A percentile compares a stretch with the other conserved stretches of the same genome.
Conservation (phyloP, 371 early-diverging fungal species). For the Dichotomocladium elegans region DNA sequence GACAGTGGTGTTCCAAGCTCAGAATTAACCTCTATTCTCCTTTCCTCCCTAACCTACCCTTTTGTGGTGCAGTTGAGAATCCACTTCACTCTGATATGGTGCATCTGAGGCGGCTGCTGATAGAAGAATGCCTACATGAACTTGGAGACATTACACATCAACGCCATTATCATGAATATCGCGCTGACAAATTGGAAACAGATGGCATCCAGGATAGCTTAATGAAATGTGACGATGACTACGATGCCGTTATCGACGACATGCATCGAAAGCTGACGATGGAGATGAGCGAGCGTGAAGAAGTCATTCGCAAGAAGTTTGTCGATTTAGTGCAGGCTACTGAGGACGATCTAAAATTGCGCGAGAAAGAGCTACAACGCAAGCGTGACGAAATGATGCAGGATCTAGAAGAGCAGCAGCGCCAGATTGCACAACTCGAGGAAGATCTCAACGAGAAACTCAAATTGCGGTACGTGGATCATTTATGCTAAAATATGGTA, state of each 20-base stretch:
- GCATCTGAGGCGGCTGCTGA: conserved; percentile 70
- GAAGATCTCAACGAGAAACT: conserved; percentile 13
- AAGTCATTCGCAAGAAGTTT: conserved; percentile 71
- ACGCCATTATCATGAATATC: conserved; percentile 75
- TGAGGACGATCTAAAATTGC: conserved; percentile 60
- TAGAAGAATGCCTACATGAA: conserved; percentile 76
- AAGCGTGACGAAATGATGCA: conserved; percentile 18
- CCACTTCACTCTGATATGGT: conserved; percentile 84
- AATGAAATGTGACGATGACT: conserved; percentile 72
- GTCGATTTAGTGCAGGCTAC: conserved; percentile 72
- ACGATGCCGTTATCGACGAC: conserved; percentile 59
- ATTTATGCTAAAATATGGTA: no score
- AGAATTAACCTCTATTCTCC: no score
- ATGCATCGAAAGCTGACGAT: conserved; percentile 49
- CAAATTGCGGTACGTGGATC: conserved; percentile 3
- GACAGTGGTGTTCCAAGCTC: no score
- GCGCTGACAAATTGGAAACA: conserved; percentile 57
- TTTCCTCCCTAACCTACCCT: no score
- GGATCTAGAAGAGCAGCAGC: conserved; percentile 20
- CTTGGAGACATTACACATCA: conserved; percentile 78
- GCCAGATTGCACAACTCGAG: conserved; percentile 12
- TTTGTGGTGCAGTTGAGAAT: conserved; percentile 67
- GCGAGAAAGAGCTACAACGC: conserved; percentile 54
- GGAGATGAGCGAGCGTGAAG: conserved; percentile 75
- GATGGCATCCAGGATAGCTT: conserved; percentile 73